phyloP scores from a whole-genome alignment of 2,329 filamentous ascomycete genomes.

The Apiospora hydei region DNA sequence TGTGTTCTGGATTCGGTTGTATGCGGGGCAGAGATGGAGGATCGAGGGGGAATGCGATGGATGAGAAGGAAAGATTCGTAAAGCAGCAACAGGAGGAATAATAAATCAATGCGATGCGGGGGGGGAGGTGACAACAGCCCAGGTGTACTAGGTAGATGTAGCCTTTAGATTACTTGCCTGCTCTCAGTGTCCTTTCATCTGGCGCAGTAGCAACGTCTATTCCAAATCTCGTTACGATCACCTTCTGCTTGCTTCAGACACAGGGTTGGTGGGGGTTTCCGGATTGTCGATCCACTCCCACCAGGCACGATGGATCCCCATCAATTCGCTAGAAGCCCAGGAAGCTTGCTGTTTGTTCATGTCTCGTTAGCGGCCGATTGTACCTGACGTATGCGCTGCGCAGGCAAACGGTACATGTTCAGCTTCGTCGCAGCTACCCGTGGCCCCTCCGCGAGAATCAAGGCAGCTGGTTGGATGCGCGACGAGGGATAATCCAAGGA shows the following conservation, averaged over 20 bases:
- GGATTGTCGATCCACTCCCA: conserved; percentile 17
- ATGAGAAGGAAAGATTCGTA: conserved; percentile 7
- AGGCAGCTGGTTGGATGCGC: conserved; percentile 19
- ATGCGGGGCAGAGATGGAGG: conserved; percentile 10
- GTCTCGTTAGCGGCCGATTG: background rate
- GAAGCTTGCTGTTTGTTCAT: conserved; percentile 15
- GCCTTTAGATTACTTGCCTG: conserved; percentile 17
- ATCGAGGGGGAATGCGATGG: conserved; percentile 1
- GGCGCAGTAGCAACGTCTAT: conserved; percentile 16
- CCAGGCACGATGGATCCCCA: background rate
- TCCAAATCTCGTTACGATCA: conserved; percentile 22
- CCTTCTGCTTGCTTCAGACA: conserved; percentile 16
- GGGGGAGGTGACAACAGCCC: background rate
- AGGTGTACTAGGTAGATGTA: background rate
- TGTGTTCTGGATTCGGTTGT: conserved; percentile 23
- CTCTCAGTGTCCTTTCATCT: conserved; percentile 18
- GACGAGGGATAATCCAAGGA: background rate
- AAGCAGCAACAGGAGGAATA: background rate
- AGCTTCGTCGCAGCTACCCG: background rate
- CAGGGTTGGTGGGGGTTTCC: conserved; percentile 18
- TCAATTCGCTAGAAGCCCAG: conserved; percentile 15
- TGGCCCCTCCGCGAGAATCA: conserved; percentile 1
- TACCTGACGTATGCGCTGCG: background rate
- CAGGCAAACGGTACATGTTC: background rate
- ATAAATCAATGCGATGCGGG: background rate